phyloP scores from a whole-genome alignment of 1,139 yeast genomes.

The Geotrichum bryndzae region DNA sequence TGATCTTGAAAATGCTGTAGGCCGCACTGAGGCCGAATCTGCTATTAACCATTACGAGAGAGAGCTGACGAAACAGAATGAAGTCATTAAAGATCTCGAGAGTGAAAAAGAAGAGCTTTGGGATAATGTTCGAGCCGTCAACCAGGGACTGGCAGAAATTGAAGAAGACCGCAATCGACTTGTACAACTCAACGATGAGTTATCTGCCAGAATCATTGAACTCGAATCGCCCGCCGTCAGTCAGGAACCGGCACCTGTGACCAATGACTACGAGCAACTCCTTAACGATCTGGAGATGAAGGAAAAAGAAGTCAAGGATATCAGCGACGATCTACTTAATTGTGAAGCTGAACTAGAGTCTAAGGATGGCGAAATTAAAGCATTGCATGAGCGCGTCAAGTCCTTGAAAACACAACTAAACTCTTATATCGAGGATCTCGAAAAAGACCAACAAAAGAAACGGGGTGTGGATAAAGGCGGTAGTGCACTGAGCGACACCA shows the following conservation, averaged over 20 bases:
- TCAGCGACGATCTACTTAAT: neutral
- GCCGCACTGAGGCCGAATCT: neutral
- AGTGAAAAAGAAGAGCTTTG: neutral
- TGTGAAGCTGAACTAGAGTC: constrained; percentile 11
- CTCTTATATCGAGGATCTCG: neutral
- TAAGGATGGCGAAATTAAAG: constrained; percentile 6
- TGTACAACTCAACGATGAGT: neutral
- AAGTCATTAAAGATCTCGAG: neutral
- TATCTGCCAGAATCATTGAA: neutral
- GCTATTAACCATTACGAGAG: neutral
- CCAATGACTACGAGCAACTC: neutral
- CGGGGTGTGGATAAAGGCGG: neutral
- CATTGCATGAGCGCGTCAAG: constrained; percentile 8
- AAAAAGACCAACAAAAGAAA: neutral
- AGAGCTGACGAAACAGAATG: neutral
- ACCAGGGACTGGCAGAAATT: constrained; percentile 3
- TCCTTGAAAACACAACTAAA: constrained; percentile 2
- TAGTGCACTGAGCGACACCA: constrained; percentile 1
- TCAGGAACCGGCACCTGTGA: neutral
- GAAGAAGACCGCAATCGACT: constrained; percentile 2
- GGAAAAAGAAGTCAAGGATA: neutral
- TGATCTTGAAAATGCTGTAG: neutral
- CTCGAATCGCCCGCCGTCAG: neutral
- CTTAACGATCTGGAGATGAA: constrained; percentile 3
- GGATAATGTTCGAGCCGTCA: neutral